A percentile compares a stretch with the other conserved stretches of the same genome.
These are phyloP conservation scores for Anthracocystis panici-leucophaei DNA, from an alignment of 1,284 basidiomycete genomes.

Conservation along the genomic window DNA sequence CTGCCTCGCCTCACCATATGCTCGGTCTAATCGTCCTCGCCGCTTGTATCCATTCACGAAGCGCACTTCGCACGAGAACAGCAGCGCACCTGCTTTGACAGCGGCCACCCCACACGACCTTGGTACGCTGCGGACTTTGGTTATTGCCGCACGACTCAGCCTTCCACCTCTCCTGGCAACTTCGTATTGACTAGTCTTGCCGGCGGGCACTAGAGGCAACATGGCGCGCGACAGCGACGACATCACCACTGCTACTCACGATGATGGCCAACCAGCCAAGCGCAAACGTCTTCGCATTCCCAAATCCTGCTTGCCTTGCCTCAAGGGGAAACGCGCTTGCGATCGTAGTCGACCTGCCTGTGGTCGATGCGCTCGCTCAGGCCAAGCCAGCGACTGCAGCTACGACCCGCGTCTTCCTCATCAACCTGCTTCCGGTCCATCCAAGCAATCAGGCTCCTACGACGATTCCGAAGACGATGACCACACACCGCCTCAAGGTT, in stretches of 20 bases:
- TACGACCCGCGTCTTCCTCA: slow-evolving; percentile 43
- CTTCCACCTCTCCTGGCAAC: neutral
- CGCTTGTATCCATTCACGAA: neutral
- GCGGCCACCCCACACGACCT: neutral
- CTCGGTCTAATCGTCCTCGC: no score
- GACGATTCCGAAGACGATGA: slow-evolving; percentile 33
- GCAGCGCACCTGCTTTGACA: neutral
- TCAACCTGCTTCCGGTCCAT: slow-evolving; percentile 9
- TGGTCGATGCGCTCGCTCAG: slow-evolving; percentile 34
- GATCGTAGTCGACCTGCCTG: slow-evolving; percentile 46
- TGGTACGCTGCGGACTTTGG: slow-evolving; percentile 4
- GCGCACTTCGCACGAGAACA: neutral
- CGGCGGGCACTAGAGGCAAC: neutral
- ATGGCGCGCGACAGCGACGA: slow-evolving; percentile 7
- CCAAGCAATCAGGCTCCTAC: neutral
- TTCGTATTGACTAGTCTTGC: neutral
- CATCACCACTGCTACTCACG: slow-evolving; percentile 24
- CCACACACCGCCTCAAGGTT: slow-evolving; percentile 8
- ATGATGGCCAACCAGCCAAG: slow-evolving; percentile 42
- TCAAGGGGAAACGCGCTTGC: slow-evolving; percentile 49
- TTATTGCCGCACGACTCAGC: slow-evolving; percentile 10
- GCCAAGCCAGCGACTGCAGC: slow-evolving; percentile 29
- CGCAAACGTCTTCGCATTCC: slow-evolving; percentile 51
- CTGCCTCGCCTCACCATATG: no score
- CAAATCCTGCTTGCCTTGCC: slow-evolving; percentile 49